A percentile compares a stretch with the other conserved stretches of the same genome.
phyloP scores from a whole-genome alignment of 176 grass and related monocot species.

The Musa acuminata region DNA sequence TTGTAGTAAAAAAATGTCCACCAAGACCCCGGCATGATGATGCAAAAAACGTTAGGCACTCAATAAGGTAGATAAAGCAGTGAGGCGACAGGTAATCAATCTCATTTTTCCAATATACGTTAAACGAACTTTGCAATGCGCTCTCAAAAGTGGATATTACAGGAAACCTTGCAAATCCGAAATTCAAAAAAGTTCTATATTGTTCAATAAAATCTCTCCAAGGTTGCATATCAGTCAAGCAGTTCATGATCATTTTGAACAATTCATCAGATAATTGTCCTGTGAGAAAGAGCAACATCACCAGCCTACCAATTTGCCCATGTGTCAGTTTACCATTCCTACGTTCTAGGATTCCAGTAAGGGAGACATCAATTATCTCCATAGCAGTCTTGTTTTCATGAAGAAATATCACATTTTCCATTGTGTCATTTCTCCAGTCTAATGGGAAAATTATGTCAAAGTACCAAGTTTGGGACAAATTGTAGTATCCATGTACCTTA shows the following conservation, averaged over 20 bases:
- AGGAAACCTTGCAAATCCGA: conserved; percentile 23
- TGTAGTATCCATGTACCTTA: background rate
- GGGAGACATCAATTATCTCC: conserved; percentile 29
- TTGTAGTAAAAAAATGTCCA: conserved; percentile 33
- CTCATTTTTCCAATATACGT: conserved; percentile 16
- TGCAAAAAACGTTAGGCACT: conserved; percentile 46
- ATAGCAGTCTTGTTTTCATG: conserved; percentile 23
- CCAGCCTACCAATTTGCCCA: conserved; percentile 35
- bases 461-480: conserved; percentile 7
- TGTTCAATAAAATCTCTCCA: conserved; percentile 42
- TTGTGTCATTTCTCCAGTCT: conserved; percentile 21
- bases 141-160: conserved; percentile 29
- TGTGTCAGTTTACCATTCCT: conserved; percentile 29
- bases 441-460: conserved; percentile 27
- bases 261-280: conserved; percentile 22
- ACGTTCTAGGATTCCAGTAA: conserved; percentile 16
- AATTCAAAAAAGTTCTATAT: conserved; percentile 33
- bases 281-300: conserved; percentile 35
- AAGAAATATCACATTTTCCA: conserved; percentile 22
- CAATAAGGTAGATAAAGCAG: conserved; percentile 51
- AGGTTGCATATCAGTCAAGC: conserved; percentile 2
- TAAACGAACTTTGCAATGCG: conserved; percentile 34
- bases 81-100: conserved; percentile 43
- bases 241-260: conserved; percentile 21
- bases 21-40: conserved; percentile 18